phyloP scores from a whole-genome alignment of 345 rosid species.

The Rhizophora mangle region DNA sequence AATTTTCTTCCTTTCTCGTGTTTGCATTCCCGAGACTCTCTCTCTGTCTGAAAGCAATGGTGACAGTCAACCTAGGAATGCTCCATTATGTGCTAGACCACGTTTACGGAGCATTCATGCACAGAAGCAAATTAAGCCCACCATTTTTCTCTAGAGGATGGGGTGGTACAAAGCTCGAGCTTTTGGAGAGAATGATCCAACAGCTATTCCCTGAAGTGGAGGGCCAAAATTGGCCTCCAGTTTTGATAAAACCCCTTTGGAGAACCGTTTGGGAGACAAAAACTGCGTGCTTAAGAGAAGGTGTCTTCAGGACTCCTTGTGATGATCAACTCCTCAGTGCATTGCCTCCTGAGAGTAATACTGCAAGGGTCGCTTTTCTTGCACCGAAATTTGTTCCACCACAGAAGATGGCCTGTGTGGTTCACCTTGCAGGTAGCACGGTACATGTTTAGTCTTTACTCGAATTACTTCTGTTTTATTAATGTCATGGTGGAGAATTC shows the following conservation, averaged over 20 bases:
- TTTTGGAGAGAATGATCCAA: conserved; percentile 71
- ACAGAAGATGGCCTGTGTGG: conserved; percentile 88
- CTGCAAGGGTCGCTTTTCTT: conserved; percentile 84
- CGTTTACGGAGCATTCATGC: conserved; percentile 87
- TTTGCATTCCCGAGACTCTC: conserved; percentile 12
- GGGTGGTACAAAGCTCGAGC: conserved; percentile 87
- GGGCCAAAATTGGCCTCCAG: conserved; percentile 76
- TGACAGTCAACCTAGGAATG: conserved; percentile 76
- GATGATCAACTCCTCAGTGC: conserved; percentile 70
- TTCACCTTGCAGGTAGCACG: conserved; percentile 92
- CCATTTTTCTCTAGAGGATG: conserved; percentile 94
- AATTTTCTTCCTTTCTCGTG: conserved; percentile 3
- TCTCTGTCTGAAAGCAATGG: conserved; percentile 40
- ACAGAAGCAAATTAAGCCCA: conserved; percentile 68
- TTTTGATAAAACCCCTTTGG: conserved; percentile 70
- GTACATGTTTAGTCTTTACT: conserved; percentile 1
- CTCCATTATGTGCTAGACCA: conserved; percentile 89
- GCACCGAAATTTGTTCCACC: conserved; percentile 69
- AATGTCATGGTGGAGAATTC: background rate
- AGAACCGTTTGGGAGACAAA: conserved; percentile 83
- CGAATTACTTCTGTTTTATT: background rate
- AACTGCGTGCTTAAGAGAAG: conserved; percentile 76
- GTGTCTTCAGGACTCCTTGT: conserved; percentile 80
- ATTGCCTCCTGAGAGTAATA: conserved; percentile 86
- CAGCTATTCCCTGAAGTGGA: conserved; percentile 68